These are phyloP conservation scores for Neurospora discreta DNA, from an alignment of 495 filamentous ascomycete genomes.

Conservation along the genomic window DNA sequence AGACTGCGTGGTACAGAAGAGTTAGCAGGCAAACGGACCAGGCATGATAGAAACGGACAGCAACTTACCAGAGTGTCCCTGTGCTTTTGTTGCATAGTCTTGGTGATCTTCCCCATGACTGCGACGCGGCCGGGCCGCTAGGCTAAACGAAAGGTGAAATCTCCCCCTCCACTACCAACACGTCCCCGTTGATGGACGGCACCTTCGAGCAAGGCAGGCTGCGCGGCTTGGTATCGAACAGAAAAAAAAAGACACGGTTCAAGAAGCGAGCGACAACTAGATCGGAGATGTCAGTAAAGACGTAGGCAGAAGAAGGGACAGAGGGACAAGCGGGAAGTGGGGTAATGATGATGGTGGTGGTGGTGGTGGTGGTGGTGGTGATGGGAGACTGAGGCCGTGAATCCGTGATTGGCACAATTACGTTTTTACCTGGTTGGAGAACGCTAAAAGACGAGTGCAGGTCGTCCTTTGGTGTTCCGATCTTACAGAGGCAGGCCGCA, in stretches of 20 bases:
- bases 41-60: neutral
- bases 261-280: constrained; percentile 5
- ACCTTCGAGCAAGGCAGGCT: constrained; percentile 13
- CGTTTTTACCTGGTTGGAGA: constrained; percentile 7
- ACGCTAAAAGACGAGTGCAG: constrained; percentile 27
- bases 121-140: constrained; percentile 44
- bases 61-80: constrained; percentile 80
- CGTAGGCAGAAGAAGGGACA: neutral
- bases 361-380: constrained; percentile 1
- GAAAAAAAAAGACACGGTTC: neutral
- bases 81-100: constrained; percentile 83
- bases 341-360: neutral
- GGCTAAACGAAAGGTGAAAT: constrained; percentile 24
- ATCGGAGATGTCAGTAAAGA: neutral
- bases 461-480: constrained; percentile 15
- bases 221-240: neutral
- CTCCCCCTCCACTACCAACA: constrained; percentile 39
- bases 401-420: neutral
- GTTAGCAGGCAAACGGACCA: neutral
- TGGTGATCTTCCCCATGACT: constrained; percentile 94
- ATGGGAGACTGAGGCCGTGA: constrained; percentile 2
- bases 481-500: neutral
- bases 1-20: constrained; percentile 48
- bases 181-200: constrained; percentile 24
- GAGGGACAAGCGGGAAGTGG: neutral